These are phyloP conservation scores for Phaffia australis DNA, from an alignment of 768 basidiomycete species.

Conservation along the genomic window DNA sequence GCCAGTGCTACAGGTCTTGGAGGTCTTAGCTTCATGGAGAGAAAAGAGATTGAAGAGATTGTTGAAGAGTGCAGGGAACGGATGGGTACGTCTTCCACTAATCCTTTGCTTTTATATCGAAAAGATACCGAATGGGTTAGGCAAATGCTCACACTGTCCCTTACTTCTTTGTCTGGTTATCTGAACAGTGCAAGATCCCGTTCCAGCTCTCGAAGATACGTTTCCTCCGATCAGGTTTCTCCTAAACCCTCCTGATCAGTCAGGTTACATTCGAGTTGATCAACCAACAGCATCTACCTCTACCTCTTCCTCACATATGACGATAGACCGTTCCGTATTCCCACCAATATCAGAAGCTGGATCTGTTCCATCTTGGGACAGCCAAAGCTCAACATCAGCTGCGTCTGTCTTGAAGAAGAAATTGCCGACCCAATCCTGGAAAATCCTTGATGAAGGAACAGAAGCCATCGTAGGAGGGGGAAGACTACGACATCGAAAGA, in stretches of 20 bases:
- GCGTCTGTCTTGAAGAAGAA: too few species aligned
- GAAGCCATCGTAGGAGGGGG: not conserved
- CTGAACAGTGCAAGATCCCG: not conserved
- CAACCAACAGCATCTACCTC: too few species aligned
- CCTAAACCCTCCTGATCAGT: not conserved
- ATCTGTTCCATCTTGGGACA: too few species aligned
- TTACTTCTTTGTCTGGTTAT: not conserved
- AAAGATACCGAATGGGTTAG: too few species aligned
- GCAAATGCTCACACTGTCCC: not conserved
- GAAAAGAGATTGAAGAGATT: constrained; percentile 19
- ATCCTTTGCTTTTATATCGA: not conserved
- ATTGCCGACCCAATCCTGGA: too few species aligned
- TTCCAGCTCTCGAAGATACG: not conserved
- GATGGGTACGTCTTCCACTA: constrained; percentile 8
- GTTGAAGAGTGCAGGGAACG: constrained; percentile 21
- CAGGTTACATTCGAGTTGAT: not conserved
- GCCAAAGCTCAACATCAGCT: too few species aligned
- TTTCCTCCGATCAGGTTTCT: not conserved
- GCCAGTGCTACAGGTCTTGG: not conserved
- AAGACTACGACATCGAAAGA: not conserved
- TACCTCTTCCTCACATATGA: too few species aligned
- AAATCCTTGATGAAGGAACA: too few species aligned
- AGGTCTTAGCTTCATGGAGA: constrained; percentile 9
- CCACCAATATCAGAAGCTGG: too few species aligned
- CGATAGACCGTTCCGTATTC: too few species aligned